A percentile compares a stretch with the other conserved stretches of the same genome.
Evolutionary conservation across 2,329 filamentous ascomycete genomes (phyloP).

Genomic region (Colletotrichum scovillei): DNA sequence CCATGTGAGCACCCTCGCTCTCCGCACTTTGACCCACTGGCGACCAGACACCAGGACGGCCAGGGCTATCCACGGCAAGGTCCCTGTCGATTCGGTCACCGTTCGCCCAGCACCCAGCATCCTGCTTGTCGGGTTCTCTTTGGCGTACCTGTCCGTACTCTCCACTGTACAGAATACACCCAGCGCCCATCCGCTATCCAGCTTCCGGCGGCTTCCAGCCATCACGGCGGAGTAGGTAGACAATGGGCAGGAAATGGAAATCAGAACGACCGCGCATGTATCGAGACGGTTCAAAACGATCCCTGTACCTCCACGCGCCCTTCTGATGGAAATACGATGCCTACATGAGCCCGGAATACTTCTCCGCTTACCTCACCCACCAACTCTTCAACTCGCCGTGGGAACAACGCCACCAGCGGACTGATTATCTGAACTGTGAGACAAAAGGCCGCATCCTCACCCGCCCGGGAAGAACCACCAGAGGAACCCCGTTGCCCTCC

Average conservation of each 20-base stretch:
- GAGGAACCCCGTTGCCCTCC: background rate
- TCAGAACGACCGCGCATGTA: background rate
- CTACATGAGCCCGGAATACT: background rate
- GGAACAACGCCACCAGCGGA: background rate
- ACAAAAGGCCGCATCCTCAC: background rate
- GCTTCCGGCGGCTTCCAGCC: background rate
- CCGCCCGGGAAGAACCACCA: background rate
- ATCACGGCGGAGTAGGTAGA: too few relatives aligned
- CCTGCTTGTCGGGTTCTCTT: background rate
- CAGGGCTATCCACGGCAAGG: background rate
- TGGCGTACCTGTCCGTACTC: background rate
- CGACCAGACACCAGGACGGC: background rate
- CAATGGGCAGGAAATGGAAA: background rate
- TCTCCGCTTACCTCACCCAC: background rate
- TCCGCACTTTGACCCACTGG: constrained; percentile 11
- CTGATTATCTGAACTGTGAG: background rate
- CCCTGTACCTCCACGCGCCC: background rate
- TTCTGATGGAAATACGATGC: background rate
- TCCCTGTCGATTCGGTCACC: constrained; percentile 8
- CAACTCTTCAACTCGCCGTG: background rate
- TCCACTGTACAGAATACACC: background rate
- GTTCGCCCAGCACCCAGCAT: background rate
- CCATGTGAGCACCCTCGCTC: constrained; percentile 21
- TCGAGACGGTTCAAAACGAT: background rate
- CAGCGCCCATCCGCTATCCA: background rate